Base-by-base conservation (phyloP, 1,139 yeast genomes). In the Pichia sp. region DNA sequence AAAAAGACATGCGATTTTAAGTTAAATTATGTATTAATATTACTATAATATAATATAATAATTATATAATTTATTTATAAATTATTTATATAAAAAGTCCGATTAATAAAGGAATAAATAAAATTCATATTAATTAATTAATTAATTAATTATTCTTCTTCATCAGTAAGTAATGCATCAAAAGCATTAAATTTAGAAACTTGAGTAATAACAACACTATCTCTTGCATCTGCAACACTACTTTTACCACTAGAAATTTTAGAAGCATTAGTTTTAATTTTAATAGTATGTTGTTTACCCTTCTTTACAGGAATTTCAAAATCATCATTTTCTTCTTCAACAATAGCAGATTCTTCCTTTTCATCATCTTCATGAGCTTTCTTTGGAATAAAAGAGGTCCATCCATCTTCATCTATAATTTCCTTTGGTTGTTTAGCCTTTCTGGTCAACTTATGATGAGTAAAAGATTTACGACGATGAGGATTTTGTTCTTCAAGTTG, bases 221-320 rank as follows among this genome's bases (percentile, higher is more conserved):
- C 90, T 62, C 84, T 76, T 33, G 86, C 74, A 62, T 83, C 89
- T n/a, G 56, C 59, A 47, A 79, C 85, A 49, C 61, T 57, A 30
- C 89, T 83, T 67, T 81, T 83, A 39, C 85, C 79, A 30, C 86
- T 79, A 7, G 86, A 81, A 63, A 84, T 80, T 65, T 83, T 82
- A 67, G 83, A 83, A 66, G 80, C 81, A 67, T 80, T 83, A 54
- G 90, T 86, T 64, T 75, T 81, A 50, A 78, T 81, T 60, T 73
- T 80, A 52, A 76, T 60, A 33, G 71, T 62, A 44, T 69, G 68
- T 39, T 72, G 75, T 64, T 71, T 76, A 43, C 70, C 61, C 42
- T 48, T 49, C 40, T 69, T 56, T 52, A 72, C 76, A 60, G 47
- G 43, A 27, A 38, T 31, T 35, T 43, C 48, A 30, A 48, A 45